These are phyloP conservation scores for Coelastrella sp. DNA, from an alignment of 139 green algal species.

Conservation along the genomic window DNA sequence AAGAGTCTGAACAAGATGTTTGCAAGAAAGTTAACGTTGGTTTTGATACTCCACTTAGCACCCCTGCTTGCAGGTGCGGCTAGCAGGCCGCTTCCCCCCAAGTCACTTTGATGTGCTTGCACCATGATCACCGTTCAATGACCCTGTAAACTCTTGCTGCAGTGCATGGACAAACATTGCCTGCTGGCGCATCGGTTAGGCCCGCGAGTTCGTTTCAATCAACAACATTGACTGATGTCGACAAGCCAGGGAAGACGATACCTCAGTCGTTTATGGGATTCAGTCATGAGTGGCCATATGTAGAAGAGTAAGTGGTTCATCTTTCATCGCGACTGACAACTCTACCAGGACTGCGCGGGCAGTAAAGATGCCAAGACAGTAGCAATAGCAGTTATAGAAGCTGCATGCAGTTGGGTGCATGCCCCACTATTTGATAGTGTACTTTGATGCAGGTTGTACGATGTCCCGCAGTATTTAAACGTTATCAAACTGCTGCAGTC, in stretches of 20 bases:
- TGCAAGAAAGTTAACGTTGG: too few relatives aligned
- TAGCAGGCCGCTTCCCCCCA: not conserved
- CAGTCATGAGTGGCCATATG: conserved; percentile 50
- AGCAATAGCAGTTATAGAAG: not conserved
- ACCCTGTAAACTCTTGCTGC: not conserved
- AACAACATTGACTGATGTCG: not conserved
- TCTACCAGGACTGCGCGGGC: not conserved
- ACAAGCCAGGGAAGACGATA: conserved; percentile 8
- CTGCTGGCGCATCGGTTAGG: not conserved
- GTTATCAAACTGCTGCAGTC: conserved; percentile 42
- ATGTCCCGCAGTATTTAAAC: conserved; percentile 21
- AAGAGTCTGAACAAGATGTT: too few relatives aligned
- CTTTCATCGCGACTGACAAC: not conserved
- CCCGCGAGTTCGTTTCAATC: not conserved
- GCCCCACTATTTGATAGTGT: not conserved
- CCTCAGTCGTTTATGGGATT: conserved; percentile 50
- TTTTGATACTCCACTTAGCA: too few relatives aligned
- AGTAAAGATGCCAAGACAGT: not conserved
- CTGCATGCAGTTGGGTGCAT: not conserved
- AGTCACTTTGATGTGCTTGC: not conserved
- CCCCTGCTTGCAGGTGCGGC: not conserved
- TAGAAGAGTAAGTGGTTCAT: conserved; percentile 27
- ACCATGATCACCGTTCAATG: not conserved
- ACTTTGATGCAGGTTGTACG: not conserved
- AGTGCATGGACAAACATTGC: not conserved